Conservation (phyloP, 225 moss, liverwort and hornwort genomes). For the Pseudoscleropodium purum region DNA sequence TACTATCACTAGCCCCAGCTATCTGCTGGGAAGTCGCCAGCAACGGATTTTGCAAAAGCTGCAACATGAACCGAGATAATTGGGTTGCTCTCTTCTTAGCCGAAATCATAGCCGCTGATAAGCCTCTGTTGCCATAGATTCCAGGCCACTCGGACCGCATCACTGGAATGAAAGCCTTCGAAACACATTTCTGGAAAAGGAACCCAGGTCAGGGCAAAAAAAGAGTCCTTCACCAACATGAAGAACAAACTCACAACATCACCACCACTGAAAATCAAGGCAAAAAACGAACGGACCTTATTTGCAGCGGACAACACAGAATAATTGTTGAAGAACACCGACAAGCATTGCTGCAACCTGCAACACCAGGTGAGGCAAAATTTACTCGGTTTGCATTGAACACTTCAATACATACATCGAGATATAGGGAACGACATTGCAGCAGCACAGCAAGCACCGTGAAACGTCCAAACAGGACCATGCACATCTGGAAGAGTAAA, state of each 20-base stretch:
- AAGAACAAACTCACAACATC: background rate
- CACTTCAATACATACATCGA: background rate
- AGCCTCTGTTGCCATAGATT: constrained; percentile 39
- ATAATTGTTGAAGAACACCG: constrained; percentile 76
- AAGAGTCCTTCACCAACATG: background rate
- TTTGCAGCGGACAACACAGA: constrained; percentile 66
- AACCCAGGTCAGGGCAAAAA: background rate
- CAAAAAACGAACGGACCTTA: constrained; percentile 30
- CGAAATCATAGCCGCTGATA: constrained; percentile 39
- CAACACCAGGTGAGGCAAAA: background rate
- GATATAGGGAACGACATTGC: background rate
- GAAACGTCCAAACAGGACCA: background rate
- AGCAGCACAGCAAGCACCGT: background rate
- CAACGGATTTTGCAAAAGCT: constrained; percentile 64
- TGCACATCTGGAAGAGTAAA: background rate
- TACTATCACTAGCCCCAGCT: constrained; percentile 11
- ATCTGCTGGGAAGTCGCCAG: constrained; percentile 13
- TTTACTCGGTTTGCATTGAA: background rate
- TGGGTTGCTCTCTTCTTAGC: constrained; percentile 63
- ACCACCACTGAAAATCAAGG: background rate
- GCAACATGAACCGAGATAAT: constrained; percentile 73
- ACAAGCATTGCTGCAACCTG: constrained; percentile 74
- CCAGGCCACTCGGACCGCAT: constrained; percentile 91
- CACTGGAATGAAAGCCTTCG: constrained; percentile 63
- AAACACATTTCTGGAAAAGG: constrained; percentile 57